Conservation (phyloP, 2,329 filamentous ascomycete species). For the Botrytis elliptica region DNA sequence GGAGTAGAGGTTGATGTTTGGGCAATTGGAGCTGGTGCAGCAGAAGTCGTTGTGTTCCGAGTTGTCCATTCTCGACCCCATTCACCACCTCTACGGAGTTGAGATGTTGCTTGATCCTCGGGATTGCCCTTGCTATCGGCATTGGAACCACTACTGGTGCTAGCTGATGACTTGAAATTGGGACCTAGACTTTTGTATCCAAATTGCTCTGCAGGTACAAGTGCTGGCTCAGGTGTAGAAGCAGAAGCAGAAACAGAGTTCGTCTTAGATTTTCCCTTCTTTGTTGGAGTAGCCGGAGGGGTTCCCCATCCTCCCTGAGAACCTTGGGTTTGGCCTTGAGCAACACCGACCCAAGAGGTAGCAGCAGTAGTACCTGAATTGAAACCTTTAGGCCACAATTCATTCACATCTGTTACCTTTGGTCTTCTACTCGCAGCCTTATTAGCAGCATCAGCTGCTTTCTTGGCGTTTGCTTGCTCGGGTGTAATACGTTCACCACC, state of each 20-base stretch:
- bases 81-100: neutral
- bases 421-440: neutral
- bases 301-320: neutral
- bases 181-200: neutral
- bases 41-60: neutral
- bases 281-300: neutral
- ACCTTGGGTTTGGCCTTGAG: neutral
- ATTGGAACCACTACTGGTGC: neutral
- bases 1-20: neutral
- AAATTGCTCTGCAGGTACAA: neutral
- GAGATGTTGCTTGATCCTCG: neutral
- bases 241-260: neutral
- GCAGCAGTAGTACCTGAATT: neutral
- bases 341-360: neutral
- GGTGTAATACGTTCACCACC: slow-evolving; percentile 18
- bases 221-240: neutral
- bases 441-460: slow-evolving; percentile 5
- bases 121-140: neutral
- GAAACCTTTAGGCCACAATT: neutral
- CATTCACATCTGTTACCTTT: neutral
- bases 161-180: neutral
- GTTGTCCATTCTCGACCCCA: neutral
- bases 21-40: neutral
- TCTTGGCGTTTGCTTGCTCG: slow-evolving; percentile 2
- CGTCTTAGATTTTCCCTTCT: neutral